Base-by-base conservation (phyloP, 2,329 filamentous ascomycete genomes). In the Ascochyta rabiei region DNA sequence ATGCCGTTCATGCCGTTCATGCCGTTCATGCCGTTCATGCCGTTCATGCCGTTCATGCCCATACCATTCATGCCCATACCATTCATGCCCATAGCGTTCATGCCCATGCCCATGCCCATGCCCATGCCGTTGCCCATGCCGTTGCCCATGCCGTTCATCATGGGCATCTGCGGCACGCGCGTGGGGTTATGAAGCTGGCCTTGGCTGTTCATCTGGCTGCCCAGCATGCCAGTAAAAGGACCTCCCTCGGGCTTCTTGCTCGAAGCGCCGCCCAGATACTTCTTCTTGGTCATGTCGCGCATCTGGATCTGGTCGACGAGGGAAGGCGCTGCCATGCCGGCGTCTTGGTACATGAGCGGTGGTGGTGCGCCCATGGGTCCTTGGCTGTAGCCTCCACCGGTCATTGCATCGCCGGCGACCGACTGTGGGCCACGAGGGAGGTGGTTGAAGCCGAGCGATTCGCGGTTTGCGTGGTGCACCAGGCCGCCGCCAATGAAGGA, bases 231-330 rank as follows among this genome's bases (percentile, higher is more conserved):
- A n/a, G 71, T 74, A 40, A 74, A 74, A 3, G 70, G 72, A 1
- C 70, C 70, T 33, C 60, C 61, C 13, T 56, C 58, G 15, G 62
- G 61, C 45, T 67, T 68, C 56, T 74, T 74, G 53, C 55, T 68
- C 15, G 70, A 71, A 16, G 67, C 71, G 31, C 71, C 71, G 26
- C 70, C 71, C 62, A 68, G 70, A 48, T 73, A 73, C 53, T 74
- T 74, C 35, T 65, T 69, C 59, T 71, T 76, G 15, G 62, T 62
- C 66, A 66, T 71, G 47, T 73, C 73, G 30, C 64, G 64, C 69
- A 69, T 72, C 55, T 70, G 72, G 23, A 76, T 75, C 48, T 74
- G 72, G 38, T 73, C 72, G 16, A 76, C 70, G 10, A 75, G 59
- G 6, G 72, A 74, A 6, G 70, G 69, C 37, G 63, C 60, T 7